Evolutionary conservation across 805 yeast genomes (phyloP).

Genomic region (Yamadazyma philogaea): DNA sequence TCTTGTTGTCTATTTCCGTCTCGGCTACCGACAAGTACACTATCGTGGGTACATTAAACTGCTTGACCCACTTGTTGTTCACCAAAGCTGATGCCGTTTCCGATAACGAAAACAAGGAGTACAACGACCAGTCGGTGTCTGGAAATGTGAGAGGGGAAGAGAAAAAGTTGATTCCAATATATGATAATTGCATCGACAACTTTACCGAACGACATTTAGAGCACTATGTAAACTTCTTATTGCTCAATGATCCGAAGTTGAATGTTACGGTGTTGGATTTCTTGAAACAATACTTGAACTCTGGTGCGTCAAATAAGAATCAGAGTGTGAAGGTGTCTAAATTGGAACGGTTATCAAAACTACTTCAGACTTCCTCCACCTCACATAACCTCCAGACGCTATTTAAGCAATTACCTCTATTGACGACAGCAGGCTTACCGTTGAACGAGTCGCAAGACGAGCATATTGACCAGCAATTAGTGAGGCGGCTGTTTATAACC

Average conservation of each 20-base stretch:
- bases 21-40: slow-evolving; percentile 64
- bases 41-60: slow-evolving; percentile 66
- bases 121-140: slow-evolving; percentile 12
- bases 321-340: slow-evolving; percentile 32
- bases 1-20: slow-evolving; percentile 50
- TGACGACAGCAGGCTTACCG: slow-evolving; percentile 37
- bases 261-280: slow-evolving; percentile 74
- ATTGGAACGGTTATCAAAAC: slow-evolving; percentile 42
- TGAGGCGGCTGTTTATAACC: slow-evolving; percentile 47
- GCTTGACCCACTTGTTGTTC: slow-evolving; percentile 73
- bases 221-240: slow-evolving; percentile 53
- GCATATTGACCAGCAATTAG: slow-evolving; percentile 32
- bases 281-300: slow-evolving; percentile 71
- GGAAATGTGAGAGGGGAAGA: slow-evolving; percentile 8
- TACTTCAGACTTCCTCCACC: slow-evolving; percentile 49
- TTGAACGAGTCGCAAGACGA: slow-evolving; percentile 31
- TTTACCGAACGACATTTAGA: slow-evolving; percentile 42
- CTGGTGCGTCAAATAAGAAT: slow-evolving; percentile 45
- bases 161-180: slow-evolving; percentile 12
- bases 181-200: slow-evolving; percentile 41
- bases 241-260: slow-evolving; percentile 70
- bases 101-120: slow-evolving; percentile 16
- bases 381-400: slow-evolving; percentile 50
- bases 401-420: slow-evolving; percentile 57
- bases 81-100: slow-evolving; percentile 36